These are phyloP conservation scores for Hypocreales sp. DNA, from an alignment of 2,329 filamentous ascomycete species.

Conservation along the genomic window DNA sequence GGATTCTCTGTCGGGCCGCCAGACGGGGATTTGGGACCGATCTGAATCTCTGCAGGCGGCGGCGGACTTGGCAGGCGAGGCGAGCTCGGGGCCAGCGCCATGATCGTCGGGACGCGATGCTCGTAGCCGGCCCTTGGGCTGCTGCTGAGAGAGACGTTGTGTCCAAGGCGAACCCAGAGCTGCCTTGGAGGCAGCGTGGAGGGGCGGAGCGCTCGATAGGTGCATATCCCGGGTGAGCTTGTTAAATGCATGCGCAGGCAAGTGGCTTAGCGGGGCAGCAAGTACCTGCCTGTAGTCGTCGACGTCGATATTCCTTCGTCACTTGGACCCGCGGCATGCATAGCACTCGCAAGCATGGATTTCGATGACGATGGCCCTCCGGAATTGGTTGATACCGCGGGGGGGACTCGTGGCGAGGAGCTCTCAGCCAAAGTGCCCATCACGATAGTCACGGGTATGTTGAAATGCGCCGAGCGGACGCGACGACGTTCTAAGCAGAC, in stretches of 20 bases:
- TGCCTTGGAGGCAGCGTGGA: constrained; percentile 5
- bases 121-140: too few relatives aligned
- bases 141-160: too few relatives aligned
- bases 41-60: constrained; percentile 86
- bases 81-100: constrained; percentile 57
- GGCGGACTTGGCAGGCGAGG: constrained; percentile 90
- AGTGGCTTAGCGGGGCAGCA: constrained; percentile 7
- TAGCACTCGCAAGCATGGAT: too few relatives aligned
- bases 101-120: constrained; percentile 13
- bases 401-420: constrained; percentile 26
- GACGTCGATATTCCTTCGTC: too few relatives aligned
- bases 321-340: neutral
- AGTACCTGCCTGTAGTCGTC: too few relatives aligned
- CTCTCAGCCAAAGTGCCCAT: constrained; percentile 58
- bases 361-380: constrained; percentile 53
- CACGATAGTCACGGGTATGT: constrained; percentile 63
- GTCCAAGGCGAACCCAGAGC: too few relatives aligned
- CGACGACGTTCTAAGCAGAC: too few relatives aligned
- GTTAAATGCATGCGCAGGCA: constrained; percentile 10
- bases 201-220: constrained; percentile 6
- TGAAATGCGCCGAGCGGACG: too few relatives aligned
- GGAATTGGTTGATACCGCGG: constrained; percentile 37
- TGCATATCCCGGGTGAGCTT: constrained; percentile 9
- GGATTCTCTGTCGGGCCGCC: constrained; percentile 36
- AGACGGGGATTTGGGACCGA: constrained; percentile 62